Evolutionary conservation across 352 stramenopile species (phyloP).

Genomic region (Pythium rishiriense): DNA sequence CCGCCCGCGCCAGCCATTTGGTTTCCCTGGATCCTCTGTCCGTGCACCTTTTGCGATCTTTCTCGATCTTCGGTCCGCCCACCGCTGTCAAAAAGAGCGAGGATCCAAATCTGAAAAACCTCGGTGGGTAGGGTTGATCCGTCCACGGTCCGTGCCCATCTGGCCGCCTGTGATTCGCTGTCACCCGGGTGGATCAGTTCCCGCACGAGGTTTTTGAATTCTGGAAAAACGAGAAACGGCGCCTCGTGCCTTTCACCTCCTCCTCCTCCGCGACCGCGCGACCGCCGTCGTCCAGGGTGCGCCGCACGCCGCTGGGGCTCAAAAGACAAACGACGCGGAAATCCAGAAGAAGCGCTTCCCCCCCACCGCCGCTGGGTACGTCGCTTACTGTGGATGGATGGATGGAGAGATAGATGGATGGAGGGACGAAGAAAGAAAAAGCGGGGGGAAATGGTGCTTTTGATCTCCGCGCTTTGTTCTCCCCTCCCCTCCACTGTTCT

Average conservation of each 20-base stretch:
- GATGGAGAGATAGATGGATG: slow-evolving; percentile 14
- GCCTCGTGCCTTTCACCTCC: slow-evolving; percentile 15
- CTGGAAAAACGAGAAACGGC: slow-evolving; percentile 25
- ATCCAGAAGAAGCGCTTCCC: slow-evolving; percentile 1
- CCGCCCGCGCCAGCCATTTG: slow-evolving; percentile 15
- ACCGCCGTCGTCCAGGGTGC: background rate
- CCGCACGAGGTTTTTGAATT: slow-evolving; percentile 25
- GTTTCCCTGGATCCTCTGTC: background rate
- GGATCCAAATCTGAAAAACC: slow-evolving; percentile 23
- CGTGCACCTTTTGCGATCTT: slow-evolving; percentile 23
- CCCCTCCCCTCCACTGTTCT: background rate
- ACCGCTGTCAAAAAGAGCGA: background rate
- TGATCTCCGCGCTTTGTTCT: slow-evolving; percentile 8
- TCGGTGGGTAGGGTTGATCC: slow-evolving; percentile 19
- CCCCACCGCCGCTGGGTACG: slow-evolving; percentile 7
- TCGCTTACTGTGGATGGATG: background rate
- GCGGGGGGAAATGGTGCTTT: no score
- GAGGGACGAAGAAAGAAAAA: slow-evolving; percentile 6
- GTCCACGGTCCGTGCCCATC: slow-evolving; percentile 12
- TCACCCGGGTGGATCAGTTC: background rate
- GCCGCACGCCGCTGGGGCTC: slow-evolving; percentile 1
- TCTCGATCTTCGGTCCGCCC: slow-evolving; percentile 27
- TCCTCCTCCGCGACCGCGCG: background rate
- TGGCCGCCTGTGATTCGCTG: slow-evolving; percentile 22
- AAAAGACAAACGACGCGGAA: slow-evolving; percentile 29